Conservation (phyloP, 495 filamentous ascomycete species). For the Neurospora sp. region DNA sequence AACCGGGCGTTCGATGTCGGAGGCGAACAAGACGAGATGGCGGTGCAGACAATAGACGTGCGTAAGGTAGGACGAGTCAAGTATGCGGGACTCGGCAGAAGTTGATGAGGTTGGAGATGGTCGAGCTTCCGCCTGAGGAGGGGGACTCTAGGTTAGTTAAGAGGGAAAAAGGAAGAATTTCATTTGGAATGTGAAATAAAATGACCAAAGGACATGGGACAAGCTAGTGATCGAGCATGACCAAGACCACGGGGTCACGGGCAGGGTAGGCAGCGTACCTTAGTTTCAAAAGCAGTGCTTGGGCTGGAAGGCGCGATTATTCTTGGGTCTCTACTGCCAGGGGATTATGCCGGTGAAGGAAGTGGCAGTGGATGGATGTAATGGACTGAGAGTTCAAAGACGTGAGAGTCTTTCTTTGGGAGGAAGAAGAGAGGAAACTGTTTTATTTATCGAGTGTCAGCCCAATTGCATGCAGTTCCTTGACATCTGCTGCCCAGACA, state of each 20-base stretch:
- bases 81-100: neutral
- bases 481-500: neutral
- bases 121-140: neutral
- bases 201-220: neutral
- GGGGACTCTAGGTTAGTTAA: neutral
- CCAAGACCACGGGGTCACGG: neutral
- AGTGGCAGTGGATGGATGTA: neutral
- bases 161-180: neutral
- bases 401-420: neutral
- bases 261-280: neutral
- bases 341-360: neutral
- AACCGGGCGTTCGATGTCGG: neutral
- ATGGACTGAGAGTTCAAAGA: neutral
- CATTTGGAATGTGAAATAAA: neutral
- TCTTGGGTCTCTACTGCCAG: neutral
- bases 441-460: neutral
- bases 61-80: neutral
- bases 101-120: neutral
- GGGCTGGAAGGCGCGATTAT: neutral
- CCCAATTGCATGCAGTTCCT: neutral
- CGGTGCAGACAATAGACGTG: neutral
- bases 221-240: neutral
- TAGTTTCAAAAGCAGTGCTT: neutral
- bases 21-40: neutral
- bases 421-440: neutral